These are phyloP conservation scores for Phytophthora melonis DNA, from an alignment of 352 stramenopile species.

Conservation along the genomic window DNA sequence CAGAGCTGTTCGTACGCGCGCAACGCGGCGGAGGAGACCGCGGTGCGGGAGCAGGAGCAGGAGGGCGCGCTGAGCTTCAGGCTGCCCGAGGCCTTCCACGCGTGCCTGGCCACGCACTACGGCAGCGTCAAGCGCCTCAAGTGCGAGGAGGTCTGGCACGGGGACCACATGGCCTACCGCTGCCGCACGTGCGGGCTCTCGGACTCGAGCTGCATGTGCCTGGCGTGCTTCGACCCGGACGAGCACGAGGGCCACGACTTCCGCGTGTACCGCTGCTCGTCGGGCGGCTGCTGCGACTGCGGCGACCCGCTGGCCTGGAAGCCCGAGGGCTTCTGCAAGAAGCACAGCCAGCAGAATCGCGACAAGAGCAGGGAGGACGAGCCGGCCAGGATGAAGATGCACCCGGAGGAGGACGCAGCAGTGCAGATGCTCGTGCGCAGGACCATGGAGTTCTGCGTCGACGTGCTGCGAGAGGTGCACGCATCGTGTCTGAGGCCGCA, in stretches of 20 bases:
- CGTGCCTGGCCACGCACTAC: conserved; percentile 61
- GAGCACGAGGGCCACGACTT: conserved; percentile 87
- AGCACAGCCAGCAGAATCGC: conserved; percentile 42
- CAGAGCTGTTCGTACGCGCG: conserved; percentile 13
- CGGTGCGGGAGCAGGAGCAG: conserved; percentile 14
- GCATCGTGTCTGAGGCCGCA: conserved; percentile 53
- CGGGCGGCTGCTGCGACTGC: conserved; percentile 85
- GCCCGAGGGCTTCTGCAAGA: conserved; percentile 81
- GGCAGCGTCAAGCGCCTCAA: conserved; percentile 78
- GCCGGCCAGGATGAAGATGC: conserved; percentile 39
- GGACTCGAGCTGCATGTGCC: conserved; percentile 90
- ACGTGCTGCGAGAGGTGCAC: conserved; percentile 70
- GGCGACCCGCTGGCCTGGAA: conserved; percentile 84
- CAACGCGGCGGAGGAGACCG: background rate
- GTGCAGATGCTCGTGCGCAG: conserved; percentile 55
- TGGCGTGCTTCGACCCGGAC: conserved; percentile 80
- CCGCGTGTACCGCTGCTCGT: conserved; percentile 83
- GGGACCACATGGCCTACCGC: conserved; percentile 89
- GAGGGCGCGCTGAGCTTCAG: conserved; percentile 42
- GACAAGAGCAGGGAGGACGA: conserved; percentile 3
- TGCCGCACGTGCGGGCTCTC: conserved; percentile 84
- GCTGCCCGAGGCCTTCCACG: conserved; percentile 51
- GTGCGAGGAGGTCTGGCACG: conserved; percentile 90
- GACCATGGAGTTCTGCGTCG: conserved; percentile 63
- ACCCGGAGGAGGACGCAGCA: conserved; percentile 46